Evolutionary conservation across 83 land plant species (phyloP).

Genomic region (Picea engelmannii): DNA sequence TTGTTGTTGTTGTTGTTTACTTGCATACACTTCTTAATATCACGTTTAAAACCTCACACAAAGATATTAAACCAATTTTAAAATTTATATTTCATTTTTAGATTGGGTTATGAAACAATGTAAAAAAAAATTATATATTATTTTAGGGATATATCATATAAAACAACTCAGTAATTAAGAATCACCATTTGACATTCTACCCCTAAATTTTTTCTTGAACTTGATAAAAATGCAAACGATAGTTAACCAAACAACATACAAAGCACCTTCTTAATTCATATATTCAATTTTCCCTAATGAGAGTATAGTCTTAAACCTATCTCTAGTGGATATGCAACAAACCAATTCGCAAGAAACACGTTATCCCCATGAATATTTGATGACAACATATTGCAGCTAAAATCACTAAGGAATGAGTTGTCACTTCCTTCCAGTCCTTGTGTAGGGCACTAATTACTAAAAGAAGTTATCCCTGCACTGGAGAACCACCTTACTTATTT

Average conservation of each 20-base stretch:
- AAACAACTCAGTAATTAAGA: too few species aligned
- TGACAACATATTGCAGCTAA: neutral
- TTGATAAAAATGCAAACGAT: slow-evolving; percentile 21
- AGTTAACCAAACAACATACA: slow-evolving; percentile 15
- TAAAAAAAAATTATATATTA: too few species aligned
- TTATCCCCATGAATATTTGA: slow-evolving; percentile 22
- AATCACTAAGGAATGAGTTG: too few species aligned
- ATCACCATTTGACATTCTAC: too few species aligned
- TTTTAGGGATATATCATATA: too few species aligned
- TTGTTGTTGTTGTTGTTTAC: too few species aligned
- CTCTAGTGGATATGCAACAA: slow-evolving; percentile 9
- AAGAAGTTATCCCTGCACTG: neutral
- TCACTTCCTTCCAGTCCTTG: too few species aligned
- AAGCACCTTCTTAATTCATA: slow-evolving; percentile 23
- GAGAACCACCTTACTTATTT: neutral
- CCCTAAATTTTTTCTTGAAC: neutral
- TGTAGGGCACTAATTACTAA: neutral
- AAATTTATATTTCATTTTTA: too few species aligned
- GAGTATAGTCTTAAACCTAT: slow-evolving; percentile 19
- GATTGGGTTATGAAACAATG: too few species aligned
- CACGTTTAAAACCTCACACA: too few species aligned
- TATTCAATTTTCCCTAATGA: slow-evolving; percentile 17
- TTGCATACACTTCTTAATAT: too few species aligned
- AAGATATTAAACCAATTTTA: too few species aligned
- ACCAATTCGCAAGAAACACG: slow-evolving; percentile 31